These are phyloP conservation scores for Penicillium sp. DNA, from an alignment of 2,329 filamentous ascomycete species.

Conservation along the genomic window DNA sequence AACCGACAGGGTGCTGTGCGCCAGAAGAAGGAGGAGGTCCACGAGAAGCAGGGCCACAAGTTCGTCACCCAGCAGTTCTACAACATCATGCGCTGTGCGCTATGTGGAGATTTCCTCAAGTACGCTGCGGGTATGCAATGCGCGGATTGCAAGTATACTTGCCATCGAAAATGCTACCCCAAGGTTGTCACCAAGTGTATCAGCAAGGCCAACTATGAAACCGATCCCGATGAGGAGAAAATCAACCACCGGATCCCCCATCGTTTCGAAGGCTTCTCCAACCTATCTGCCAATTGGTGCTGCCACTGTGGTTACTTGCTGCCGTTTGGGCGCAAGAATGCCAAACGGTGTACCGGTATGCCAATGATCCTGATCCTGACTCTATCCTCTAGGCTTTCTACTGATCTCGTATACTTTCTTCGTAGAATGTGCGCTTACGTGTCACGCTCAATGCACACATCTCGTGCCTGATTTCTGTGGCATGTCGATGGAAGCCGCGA, in stretches of 20 bases:
- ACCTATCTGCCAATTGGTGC: constrained; percentile 98
- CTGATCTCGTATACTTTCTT: constrained; percentile 13
- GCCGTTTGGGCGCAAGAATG: constrained; percentile 92
- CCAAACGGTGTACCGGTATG: constrained; percentile 82
- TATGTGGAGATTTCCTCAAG: constrained; percentile 97
- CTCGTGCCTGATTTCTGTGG: constrained; percentile 98
- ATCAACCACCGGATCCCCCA: constrained; percentile 99
- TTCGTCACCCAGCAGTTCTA: constrained; percentile 99
- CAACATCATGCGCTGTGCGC: constrained; percentile 99
- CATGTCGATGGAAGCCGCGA: constrained; percentile 97
- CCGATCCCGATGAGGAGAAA: constrained; percentile 97
- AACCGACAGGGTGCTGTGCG: constrained; percentile 94
- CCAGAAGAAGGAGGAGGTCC: constrained; percentile 95
- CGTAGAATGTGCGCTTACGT: constrained; percentile 85
- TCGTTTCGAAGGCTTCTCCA: constrained; percentile 94
- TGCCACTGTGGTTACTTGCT: constrained; percentile 97
- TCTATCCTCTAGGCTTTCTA: not conserved
- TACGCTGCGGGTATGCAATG: constrained; percentile 99
- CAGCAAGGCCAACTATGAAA: constrained; percentile 98
- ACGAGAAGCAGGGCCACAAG: constrained; percentile 99
- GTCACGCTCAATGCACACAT: constrained; percentile 88
- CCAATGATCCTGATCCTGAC: not conserved
- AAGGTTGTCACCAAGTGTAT: constrained; percentile 99
- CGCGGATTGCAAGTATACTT: constrained; percentile 99
- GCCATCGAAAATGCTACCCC: constrained; percentile 94